Conservation (phyloP, 768 basidiomycete genomes). For the Amanita pseudoporphyria region DNA sequence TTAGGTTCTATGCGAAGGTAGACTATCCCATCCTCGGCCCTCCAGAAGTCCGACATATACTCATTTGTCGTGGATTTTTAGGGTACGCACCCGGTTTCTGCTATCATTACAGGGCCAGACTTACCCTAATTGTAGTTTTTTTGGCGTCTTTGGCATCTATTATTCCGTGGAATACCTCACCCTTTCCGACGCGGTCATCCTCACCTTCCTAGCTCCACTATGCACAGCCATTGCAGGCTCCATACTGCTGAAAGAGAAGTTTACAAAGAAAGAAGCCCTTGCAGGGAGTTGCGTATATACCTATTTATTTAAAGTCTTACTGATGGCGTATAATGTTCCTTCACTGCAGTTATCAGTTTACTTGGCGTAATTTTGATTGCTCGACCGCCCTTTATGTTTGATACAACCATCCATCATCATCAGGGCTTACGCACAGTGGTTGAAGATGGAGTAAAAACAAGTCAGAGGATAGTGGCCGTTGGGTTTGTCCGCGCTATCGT, state of each 20-base stretch:
- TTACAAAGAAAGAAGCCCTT: conserved; percentile 43
- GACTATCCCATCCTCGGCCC: conserved; percentile 60
- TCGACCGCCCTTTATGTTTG: conserved; percentile 68
- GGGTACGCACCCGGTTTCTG: conserved; percentile 31
- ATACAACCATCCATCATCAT: conserved; percentile 13
- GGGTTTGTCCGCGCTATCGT: conserved; percentile 24
- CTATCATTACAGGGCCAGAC: not conserved
- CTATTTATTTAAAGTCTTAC: too few relatives aligned
- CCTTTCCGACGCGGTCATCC: conserved; percentile 66
- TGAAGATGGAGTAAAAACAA: conserved; percentile 2
- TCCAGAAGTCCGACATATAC: conserved; percentile 48
- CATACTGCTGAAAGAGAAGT: conserved; percentile 45
- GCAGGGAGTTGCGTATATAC: conserved; percentile 28
- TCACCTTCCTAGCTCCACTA: conserved; percentile 68
- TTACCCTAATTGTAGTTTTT: conserved; percentile 38
- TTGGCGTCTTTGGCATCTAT: conserved; percentile 59
- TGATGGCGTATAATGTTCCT: too few relatives aligned
- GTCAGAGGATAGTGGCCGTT: conserved; percentile 48
- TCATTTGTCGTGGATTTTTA: conserved; percentile 47
- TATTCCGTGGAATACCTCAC: conserved; percentile 67
- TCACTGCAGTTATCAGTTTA: conserved; percentile 45
- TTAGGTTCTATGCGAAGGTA: conserved; percentile 30
- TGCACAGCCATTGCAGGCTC: conserved; percentile 40
- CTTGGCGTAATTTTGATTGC: conserved; percentile 76
- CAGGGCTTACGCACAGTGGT: too few relatives aligned